Conservation (phyloP, 257 asterid genomes). For the Nicotiana otophora region DNA sequence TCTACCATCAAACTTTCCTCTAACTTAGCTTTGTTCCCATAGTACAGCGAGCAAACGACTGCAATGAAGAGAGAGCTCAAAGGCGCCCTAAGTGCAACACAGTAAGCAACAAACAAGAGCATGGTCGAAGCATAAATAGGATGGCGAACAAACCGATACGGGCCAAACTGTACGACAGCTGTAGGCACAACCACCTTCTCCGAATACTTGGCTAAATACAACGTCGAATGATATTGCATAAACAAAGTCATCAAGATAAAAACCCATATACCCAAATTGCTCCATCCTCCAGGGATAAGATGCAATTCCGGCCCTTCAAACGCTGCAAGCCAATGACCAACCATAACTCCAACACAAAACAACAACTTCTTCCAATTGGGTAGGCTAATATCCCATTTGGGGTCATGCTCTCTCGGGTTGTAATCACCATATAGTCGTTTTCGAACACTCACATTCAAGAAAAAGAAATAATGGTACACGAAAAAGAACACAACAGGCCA, state of each 20-base stretch:
- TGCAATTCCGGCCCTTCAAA: slow-evolving; percentile 86
- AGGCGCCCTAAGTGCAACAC: slow-evolving; percentile 74
- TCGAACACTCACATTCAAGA: slow-evolving; percentile 59
- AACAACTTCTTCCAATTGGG: slow-evolving; percentile 68
- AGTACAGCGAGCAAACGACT: slow-evolving; percentile 57
- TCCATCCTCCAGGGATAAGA: slow-evolving; percentile 78
- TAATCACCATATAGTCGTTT: slow-evolving; percentile 77
- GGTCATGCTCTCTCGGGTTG: slow-evolving; percentile 58
- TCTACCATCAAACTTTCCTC: slow-evolving; percentile 81
- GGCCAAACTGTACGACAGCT: slow-evolving; percentile 90
- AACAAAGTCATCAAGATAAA: slow-evolving; percentile 49
- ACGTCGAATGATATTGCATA: slow-evolving; percentile 75
- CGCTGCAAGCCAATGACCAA: slow-evolving; percentile 86
- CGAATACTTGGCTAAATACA: slow-evolving; percentile 87
- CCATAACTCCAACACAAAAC: slow-evolving; percentile 56
- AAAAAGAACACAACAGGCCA: slow-evolving; percentile 94
- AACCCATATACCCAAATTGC: slow-evolving; percentile 53
- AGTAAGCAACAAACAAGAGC: slow-evolving; percentile 75
- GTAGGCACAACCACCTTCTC: slow-evolving; percentile 94
- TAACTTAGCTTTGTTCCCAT: slow-evolving; percentile 64
- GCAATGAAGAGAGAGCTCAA: slow-evolving; percentile 43
- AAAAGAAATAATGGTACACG: slow-evolving; percentile 84
- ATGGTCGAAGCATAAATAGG: slow-evolving; percentile 92
- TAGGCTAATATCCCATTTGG: slow-evolving; percentile 66
- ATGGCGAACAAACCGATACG: slow-evolving; percentile 82